A percentile compares a stretch with the other conserved stretches of the same genome.
Conservation (phyloP, 2,329 filamentous ascomycete genomes). For the Daldinia eschscholtzii region DNA sequence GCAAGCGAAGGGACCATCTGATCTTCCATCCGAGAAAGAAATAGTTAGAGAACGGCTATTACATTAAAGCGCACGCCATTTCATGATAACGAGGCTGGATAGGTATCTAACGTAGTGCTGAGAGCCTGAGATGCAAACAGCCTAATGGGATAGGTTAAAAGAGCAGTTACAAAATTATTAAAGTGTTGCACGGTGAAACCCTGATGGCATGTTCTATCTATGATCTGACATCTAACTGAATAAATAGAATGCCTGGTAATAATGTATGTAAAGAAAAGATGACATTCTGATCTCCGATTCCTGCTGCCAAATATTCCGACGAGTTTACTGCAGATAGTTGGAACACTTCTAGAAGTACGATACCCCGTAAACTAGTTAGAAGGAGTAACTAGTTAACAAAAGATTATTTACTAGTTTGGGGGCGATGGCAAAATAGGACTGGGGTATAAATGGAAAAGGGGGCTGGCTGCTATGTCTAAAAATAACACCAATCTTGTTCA, state of each 20-base stretch:
- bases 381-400: neutral
- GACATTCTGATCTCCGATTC: neutral
- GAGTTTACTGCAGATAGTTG: neutral
- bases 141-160: neutral
- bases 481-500: slow-evolving; percentile 25
- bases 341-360: slow-evolving; percentile 5
- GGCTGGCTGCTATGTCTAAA: slow-evolving; percentile 16
- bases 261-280: neutral
- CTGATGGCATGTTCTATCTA: neutral
- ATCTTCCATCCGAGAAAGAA: neutral
- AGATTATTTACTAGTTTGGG: slow-evolving; percentile 10
- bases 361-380: neutral
- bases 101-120: neutral
- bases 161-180: neutral
- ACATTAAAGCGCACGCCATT: neutral
- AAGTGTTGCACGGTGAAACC: neutral
- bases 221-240: neutral
- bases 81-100: neutral
- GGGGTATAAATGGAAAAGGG: slow-evolving; percentile 16
- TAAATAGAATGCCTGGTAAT: neutral
- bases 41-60: neutral
- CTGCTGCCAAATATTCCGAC: neutral
- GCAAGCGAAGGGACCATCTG: neutral
- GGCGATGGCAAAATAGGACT: slow-evolving; percentile 10
- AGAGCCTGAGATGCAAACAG: neutral